These are phyloP conservation scores for Cladosporium sp. DNA, from an alignment of 2,329 filamentous ascomycete genomes.

Conservation along the genomic window DNA sequence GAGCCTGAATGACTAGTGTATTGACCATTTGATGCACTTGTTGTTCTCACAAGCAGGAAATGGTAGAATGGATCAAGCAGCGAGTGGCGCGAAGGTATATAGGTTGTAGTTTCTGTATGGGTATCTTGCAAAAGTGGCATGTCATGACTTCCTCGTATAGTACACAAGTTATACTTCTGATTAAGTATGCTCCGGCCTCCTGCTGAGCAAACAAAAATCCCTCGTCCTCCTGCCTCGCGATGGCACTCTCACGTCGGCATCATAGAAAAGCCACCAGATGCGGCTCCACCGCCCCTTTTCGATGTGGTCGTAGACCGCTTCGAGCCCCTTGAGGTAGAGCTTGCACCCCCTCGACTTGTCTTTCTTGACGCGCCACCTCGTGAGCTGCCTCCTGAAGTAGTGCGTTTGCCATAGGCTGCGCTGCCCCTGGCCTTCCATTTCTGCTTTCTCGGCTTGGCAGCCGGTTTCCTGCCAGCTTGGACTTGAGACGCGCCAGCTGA, in stretches of 20 bases:
- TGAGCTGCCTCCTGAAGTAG: neutral
- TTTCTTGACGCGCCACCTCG: neutral
- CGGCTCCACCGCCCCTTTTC: neutral
- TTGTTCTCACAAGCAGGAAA: too few species aligned
- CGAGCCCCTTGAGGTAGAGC: neutral
- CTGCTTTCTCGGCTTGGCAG: slow-evolving; percentile 6
- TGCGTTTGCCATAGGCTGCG: slow-evolving; percentile 2
- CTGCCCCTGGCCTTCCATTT: slow-evolving; percentile 6
- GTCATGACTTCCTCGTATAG: too few species aligned
- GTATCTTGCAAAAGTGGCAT: too few species aligned
- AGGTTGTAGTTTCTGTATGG: too few species aligned
- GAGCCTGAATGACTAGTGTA: too few species aligned
- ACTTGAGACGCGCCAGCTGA: neutral
- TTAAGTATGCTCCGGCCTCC: too few species aligned
- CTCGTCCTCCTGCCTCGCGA: too few species aligned
- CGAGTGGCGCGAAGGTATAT: too few species aligned
- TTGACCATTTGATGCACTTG: too few species aligned
- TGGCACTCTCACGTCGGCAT: slow-evolving; percentile 8
- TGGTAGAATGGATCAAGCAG: too few species aligned
- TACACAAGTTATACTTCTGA: too few species aligned
- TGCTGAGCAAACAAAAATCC: too few species aligned
- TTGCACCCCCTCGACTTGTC: slow-evolving; percentile 1
- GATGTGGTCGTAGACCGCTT: neutral
- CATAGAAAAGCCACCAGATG: slow-evolving; percentile 4
- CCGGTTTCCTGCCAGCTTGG: slow-evolving; percentile 1